Evolutionary conservation across 305 asterid genomes (phyloP).

Genomic region (Plantago coronopus): DNA sequence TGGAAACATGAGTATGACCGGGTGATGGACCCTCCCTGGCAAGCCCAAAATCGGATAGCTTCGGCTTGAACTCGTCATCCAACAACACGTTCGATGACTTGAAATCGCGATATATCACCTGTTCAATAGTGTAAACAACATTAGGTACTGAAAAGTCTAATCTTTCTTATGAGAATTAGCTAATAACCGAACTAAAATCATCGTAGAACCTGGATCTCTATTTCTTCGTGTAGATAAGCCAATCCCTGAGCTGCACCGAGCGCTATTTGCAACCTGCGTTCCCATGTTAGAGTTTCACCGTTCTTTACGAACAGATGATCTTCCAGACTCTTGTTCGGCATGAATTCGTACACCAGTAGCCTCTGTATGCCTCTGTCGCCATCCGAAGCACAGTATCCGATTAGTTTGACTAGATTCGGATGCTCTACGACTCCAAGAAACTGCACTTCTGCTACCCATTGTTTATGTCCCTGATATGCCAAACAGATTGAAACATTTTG

Average conservation of each 20-base stretch:
- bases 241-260: conserved; percentile 83
- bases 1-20: conserved; percentile 74
- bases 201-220: conserved; percentile 73
- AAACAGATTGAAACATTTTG: not conserved
- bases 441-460: conserved; percentile 93
- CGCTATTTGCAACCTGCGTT: conserved; percentile 53
- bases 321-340: conserved; percentile 78
- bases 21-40: conserved; percentile 85
- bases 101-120: conserved; percentile 91
- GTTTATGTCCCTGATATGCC: conserved; percentile 68
- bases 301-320: conserved; percentile 67
- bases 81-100: conserved; percentile 76
- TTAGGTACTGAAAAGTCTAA: not conserved
- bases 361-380: conserved; percentile 90
- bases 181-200: not conserved
- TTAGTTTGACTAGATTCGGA: conserved; percentile 72
- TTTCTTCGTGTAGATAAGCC: conserved; percentile 74
- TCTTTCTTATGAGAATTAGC: not conserved
- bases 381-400: conserved; percentile 80
- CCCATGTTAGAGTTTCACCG: conserved; percentile 53
- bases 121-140: conserved; percentile 6
- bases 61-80: conserved; percentile 69
- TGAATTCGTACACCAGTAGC: conserved; percentile 80
- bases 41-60: conserved; percentile 90
- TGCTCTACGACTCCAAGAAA: conserved; percentile 82